Percentiles rank a stretch among this genome's conserved stretches.
These are phyloP conservation scores for Boletellus emodensis DNA, from an alignment of 768 basidiomycete species.

Conservation along the genomic window DNA sequence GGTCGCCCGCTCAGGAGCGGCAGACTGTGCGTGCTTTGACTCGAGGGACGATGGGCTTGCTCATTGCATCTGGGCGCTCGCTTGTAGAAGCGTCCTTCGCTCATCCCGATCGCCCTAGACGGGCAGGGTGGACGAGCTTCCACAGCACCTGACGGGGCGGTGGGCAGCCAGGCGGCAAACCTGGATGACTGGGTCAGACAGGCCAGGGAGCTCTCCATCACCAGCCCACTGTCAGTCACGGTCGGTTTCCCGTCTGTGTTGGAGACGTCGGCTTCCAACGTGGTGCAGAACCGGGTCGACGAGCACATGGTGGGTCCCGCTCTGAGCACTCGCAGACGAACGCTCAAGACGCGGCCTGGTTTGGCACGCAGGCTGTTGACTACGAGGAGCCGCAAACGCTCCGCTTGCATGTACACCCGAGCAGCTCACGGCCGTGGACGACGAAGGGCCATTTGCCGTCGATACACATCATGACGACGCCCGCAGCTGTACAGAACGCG, in stretches of 20 bases:
- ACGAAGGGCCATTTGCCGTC: conserved; percentile 18
- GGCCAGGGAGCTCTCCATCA: conserved; percentile 61
- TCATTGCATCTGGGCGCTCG: not conserved
- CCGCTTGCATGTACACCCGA: conserved; percentile 9
- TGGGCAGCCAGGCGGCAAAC: conserved; percentile 32
- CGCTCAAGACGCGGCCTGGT: conserved; percentile 8
- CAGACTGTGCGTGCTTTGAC: conserved; percentile 42
- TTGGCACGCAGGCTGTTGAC: conserved; percentile 19
- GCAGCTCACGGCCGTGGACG: conserved; percentile 12
- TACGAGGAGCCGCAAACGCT: conserved; percentile 17
- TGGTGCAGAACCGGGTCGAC: conserved; percentile 30
- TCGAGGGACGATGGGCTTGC: not conserved
- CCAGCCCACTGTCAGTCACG: conserved; percentile 21
- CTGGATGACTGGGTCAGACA: conserved; percentile 77
- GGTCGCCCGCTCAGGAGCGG: conserved; percentile 45
- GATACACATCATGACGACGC: conserved; percentile 25
- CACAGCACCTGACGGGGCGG: conserved; percentile 14
- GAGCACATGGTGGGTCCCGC: conserved; percentile 42
- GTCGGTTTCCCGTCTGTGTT: conserved; percentile 7
- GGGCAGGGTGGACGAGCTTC: conserved; percentile 28
- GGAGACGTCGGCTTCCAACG: not conserved
- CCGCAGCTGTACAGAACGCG: not conserved
- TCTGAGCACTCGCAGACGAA: not conserved
- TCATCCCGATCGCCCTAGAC: conserved; percentile 33
- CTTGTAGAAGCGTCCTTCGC: conserved; percentile 55